Base-by-base conservation (phyloP, 2,329 filamentous ascomycete species). In the Sarocladium kiliense region DNA sequence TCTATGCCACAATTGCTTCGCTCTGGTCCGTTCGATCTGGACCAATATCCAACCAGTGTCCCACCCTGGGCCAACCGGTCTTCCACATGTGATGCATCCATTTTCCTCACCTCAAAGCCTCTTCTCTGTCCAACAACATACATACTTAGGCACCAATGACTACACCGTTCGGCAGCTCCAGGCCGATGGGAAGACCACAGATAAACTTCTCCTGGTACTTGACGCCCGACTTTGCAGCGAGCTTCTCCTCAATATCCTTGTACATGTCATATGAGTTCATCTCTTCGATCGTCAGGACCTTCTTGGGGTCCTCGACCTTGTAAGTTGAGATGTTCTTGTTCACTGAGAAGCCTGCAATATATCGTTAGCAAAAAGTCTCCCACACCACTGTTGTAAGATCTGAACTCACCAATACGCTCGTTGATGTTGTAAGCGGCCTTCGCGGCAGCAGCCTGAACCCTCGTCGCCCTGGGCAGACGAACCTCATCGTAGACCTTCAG, bases 211-310 rank as follows among this genome's bases (percentile, higher is more conserved):
- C 70, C 0, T 61, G 59, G 39, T 72, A 80, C 2, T 61, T 49
- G 1, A 59, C 19, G 1, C 72, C 70, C 16, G 65, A 60, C 39
- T 60, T 64, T 50, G 60, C 57, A 0, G 74, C 74, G 16, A 79
- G 60, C 57, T 71, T 70, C 64, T 81, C 75, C 55, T 80, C 77
- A 9, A 82, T 67, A 57, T 84, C 79, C 54, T 71, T 72, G 62
- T 80, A 76, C 79, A 85, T 82, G 61, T 85, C 78, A 58, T 85
- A 84, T 14, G 74, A 73, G 57, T 88, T 87, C 83, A 88, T 87
- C 65, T 88, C 84, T 59, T 86, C 82, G 51, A 88, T 86, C 0
- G 85, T 87, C 30, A 88, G 63, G 58, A 85, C 84, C 47, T 80
- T 76, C 59, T 73, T 78, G 61, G 83, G 77, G 53, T 86, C 78